These are phyloP conservation scores for Athelia psychrophila DNA, from an alignment of 1,284 basidiomycete species.

Conservation along the genomic window DNA sequence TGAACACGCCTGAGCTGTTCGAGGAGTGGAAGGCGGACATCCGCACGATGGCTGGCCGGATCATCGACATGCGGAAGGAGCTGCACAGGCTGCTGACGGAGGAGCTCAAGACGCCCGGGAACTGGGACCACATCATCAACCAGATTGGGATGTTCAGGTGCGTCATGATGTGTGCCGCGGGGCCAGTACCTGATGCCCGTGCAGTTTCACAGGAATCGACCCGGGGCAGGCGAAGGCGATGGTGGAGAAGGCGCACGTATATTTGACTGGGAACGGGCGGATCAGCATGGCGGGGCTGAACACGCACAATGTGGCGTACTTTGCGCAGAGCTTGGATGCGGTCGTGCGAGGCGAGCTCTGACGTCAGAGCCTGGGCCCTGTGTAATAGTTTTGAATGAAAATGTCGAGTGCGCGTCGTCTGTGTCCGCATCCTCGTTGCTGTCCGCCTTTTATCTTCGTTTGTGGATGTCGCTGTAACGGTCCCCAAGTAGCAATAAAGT, in stretches of 20 bases:
- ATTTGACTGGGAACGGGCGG: slow-evolving; percentile 84
- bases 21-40: slow-evolving; percentile 91
- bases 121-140: slow-evolving; percentile 87
- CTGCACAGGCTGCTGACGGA: slow-evolving; percentile 78
- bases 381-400: too few relatives aligned
- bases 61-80: slow-evolving; percentile 87
- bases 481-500: too few relatives aligned
- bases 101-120: slow-evolving; percentile 87
- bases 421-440: too few relatives aligned
- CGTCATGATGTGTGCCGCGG: neutral
- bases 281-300: slow-evolving; percentile 89
- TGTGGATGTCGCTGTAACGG: too few relatives aligned
- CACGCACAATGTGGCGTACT: slow-evolving; percentile 70
- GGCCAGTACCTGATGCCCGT: slow-evolving; percentile 5
- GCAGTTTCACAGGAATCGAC: slow-evolving; percentile 78
- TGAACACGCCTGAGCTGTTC: slow-evolving; percentile 73
- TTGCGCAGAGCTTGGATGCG: slow-evolving; percentile 74
- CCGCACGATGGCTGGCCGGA: slow-evolving; percentile 87
- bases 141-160: slow-evolving; percentile 95
- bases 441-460: too few relatives aligned
- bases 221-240: slow-evolving; percentile 69
- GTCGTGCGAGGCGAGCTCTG: slow-evolving; percentile 58
- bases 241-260: slow-evolving; percentile 80
- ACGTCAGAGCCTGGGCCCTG: too few relatives aligned
- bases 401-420: too few relatives aligned